Conservation (phyloP, 2,329 filamentous ascomycete genomes). For the Ramularia collo-cygni region DNA sequence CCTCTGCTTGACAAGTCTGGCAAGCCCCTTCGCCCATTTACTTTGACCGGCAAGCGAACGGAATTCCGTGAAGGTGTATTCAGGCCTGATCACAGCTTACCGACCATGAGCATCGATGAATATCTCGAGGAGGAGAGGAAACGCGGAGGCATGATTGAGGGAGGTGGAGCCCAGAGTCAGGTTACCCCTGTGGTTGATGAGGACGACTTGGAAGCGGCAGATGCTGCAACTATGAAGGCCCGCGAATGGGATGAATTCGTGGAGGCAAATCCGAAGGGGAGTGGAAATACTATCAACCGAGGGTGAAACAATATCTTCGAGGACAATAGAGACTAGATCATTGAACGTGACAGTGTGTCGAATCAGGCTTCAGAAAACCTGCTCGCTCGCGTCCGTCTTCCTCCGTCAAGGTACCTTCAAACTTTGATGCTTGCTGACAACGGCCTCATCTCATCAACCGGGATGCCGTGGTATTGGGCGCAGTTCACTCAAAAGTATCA, state of each 20-base stretch:
- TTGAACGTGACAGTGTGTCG: too few relatives aligned
- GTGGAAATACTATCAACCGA: constrained; percentile 77
- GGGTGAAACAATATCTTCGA: constrained; percentile 50
- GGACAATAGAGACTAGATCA: too few relatives aligned
- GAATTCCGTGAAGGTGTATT: constrained; percentile 77
- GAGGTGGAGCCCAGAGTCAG: constrained; percentile 70
- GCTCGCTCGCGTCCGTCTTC: too few relatives aligned
- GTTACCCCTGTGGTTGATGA: constrained; percentile 70
- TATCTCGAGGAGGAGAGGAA: constrained; percentile 87
- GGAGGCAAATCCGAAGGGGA: constrained; percentile 79
- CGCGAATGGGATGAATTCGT: constrained; percentile 91
- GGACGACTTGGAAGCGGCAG: constrained; percentile 80
- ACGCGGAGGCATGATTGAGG: constrained; percentile 83
- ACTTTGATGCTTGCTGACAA: too few relatives aligned
- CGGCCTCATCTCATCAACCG: too few relatives aligned
- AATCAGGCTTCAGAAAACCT: too few relatives aligned
- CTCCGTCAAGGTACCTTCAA: too few relatives aligned
- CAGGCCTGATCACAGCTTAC: constrained; percentile 81
- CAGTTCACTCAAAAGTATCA: too few relatives aligned
- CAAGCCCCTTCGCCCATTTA: constrained; percentile 86
- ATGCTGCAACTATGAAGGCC: constrained; percentile 87
- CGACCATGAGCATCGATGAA: constrained; percentile 97
- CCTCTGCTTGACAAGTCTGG: constrained; percentile 72
- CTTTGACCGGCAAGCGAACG: constrained; percentile 63
- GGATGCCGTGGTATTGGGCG: too few relatives aligned